A percentile compares a stretch with the other conserved stretches of the same genome.
Conservation (phyloP, 176 grass and related monocot species). For the Eragrostis curvula region DNA sequence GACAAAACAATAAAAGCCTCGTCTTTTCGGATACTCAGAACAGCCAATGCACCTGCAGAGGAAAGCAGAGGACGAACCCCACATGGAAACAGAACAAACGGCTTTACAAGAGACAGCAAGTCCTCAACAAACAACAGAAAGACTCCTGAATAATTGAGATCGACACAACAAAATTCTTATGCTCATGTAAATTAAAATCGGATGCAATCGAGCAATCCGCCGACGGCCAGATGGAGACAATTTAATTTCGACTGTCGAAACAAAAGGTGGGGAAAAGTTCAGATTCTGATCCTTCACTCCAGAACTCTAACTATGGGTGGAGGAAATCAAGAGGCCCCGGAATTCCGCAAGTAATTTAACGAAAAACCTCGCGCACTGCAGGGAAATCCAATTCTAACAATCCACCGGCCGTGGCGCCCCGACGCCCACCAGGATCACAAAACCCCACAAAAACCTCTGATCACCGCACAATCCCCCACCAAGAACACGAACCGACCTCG, state of each 20-base stretch:
- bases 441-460: slow-evolving; percentile 60
- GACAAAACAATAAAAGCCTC: slow-evolving; percentile 14
- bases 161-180: not conserved
- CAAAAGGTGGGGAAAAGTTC: slow-evolving; percentile 5
- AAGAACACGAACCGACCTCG: slow-evolving; percentile 23
- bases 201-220: not conserved
- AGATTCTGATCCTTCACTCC: not conserved
- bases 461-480: slow-evolving; percentile 43
- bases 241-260: not conserved
- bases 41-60: slow-evolving; percentile 19
- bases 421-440: slow-evolving; percentile 18
- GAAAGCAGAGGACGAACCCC: slow-evolving; percentile 30
- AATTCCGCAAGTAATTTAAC: not conserved
- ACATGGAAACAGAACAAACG: slow-evolving; percentile 43
- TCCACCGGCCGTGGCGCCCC: not conserved
- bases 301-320: not conserved
- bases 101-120: slow-evolving; percentile 32
- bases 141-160: slow-evolving; percentile 3
- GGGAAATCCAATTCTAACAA: not conserved
- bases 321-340: not conserved
- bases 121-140: slow-evolving; percentile 31
- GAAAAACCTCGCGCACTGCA: not conserved
- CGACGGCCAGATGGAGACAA: not conserved
- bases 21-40: not conserved
- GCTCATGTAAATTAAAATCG: not conserved